These are phyloP conservation scores for Suhomyces choctaworum DNA, from an alignment of 1,139 yeast genomes.

Conservation along the genomic window DNA sequence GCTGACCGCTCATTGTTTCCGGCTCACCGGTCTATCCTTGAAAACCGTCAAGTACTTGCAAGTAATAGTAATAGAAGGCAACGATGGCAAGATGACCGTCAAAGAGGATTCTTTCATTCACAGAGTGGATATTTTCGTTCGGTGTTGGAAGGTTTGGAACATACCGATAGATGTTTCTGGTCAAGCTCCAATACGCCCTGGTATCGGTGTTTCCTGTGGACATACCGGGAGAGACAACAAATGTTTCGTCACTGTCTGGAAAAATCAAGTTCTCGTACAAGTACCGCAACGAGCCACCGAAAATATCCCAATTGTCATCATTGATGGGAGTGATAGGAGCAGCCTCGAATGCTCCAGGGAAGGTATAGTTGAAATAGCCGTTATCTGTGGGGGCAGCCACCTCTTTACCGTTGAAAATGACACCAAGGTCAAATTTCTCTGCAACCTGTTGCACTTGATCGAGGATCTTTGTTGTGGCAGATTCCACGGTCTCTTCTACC, in stretches of 20 bases:
- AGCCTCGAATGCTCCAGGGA: constrained; percentile 46
- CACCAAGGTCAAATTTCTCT: constrained; percentile 45
- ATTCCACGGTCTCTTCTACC: constrained; percentile 47
- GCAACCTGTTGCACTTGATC: constrained; percentile 44
- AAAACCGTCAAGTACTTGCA: constrained; percentile 33
- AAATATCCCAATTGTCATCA: constrained; percentile 51
- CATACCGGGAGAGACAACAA: constrained; percentile 35
- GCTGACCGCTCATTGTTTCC: too few relatives aligned
- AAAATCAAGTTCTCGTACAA: constrained; percentile 50
- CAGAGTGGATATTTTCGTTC: constrained; percentile 29
- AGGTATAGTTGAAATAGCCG: constrained; percentile 49
- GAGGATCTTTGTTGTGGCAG: constrained; percentile 41
- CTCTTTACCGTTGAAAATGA: constrained; percentile 37
- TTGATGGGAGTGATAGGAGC: constrained; percentile 58
- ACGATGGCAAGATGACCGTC: constrained; percentile 29
- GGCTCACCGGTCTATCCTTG: too few relatives aligned
- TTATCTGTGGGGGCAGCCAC: constrained; percentile 30
- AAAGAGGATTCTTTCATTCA: constrained; percentile 32
- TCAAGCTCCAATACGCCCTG: constrained; percentile 41
- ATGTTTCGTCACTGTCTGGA: constrained; percentile 28
- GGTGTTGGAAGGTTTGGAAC: constrained; percentile 29
- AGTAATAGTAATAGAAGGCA: constrained; percentile 40
- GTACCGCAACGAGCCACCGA: constrained; percentile 58
- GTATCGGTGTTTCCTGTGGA: constrained; percentile 47
- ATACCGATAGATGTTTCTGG: constrained; percentile 39